phyloP scores from a whole-genome alignment of 2,329 filamentous ascomycete genomes.

The Alternaria ethzedia region DNA sequence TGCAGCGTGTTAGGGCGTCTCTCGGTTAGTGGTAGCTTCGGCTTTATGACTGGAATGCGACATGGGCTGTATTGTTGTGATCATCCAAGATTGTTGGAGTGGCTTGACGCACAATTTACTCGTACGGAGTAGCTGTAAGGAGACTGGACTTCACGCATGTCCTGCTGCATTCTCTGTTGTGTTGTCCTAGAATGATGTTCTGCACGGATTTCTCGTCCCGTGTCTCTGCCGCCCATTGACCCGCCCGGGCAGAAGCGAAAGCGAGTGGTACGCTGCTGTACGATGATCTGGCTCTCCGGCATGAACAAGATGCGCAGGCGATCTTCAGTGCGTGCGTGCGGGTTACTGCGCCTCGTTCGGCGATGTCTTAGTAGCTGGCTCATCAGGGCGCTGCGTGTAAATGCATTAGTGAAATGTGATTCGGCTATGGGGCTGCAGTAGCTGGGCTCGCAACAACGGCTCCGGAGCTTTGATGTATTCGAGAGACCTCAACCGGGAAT shows the following conservation, averaged over 20 bases:
- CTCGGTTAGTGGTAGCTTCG: conserved; percentile 10
- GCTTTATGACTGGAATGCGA: conserved; percentile 9
- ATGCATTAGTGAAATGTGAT: conserved; percentile 19
- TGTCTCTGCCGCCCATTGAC: background rate
- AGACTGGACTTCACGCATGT: background rate
- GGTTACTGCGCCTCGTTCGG: conserved; percentile 7
- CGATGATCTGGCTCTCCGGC: conserved; percentile 1
- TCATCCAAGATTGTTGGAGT: background rate
- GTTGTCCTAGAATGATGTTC: background rate
- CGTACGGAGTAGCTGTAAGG: background rate
- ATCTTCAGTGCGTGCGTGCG: conserved; percentile 9
- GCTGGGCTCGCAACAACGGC: conserved; percentile 18
- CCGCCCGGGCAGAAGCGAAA: conserved; percentile 10
- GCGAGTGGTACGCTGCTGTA: conserved; percentile 1
- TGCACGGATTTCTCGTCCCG: background rate
- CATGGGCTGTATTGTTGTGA: conserved; percentile 7
- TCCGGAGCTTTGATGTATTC: conserved; percentile 14
- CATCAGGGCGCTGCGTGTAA: conserved; percentile 6
- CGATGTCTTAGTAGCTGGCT: conserved; percentile 5
- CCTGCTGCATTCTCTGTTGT: background rate
- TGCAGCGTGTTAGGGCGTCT: conserved; percentile 4
- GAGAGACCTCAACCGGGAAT: background rate
- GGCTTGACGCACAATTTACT: background rate
- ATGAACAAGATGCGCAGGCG: conserved; percentile 15
- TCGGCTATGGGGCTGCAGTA: conserved; percentile 17